These are phyloP conservation scores for Eurotiales sp. DNA, from an alignment of 2,329 filamentous ascomycete species.

Conservation along the genomic window DNA sequence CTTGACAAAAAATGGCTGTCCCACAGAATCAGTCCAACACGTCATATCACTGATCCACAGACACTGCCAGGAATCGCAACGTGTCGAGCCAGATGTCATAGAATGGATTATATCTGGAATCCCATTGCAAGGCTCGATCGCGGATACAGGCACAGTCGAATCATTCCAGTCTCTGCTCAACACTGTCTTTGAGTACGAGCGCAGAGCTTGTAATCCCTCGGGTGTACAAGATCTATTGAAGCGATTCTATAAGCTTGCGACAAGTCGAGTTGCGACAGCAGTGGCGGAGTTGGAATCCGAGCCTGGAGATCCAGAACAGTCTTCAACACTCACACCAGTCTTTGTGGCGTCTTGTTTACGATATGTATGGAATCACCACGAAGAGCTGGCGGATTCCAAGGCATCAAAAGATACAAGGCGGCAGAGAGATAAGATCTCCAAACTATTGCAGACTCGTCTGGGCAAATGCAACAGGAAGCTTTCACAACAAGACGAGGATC, in stretches of 20 bases:
- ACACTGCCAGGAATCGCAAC: constrained; percentile 5
- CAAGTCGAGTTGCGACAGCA: constrained; percentile 27
- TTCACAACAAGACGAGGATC: constrained; percentile 30
- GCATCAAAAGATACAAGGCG: constrained; percentile 27
- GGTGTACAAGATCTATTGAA: constrained; percentile 9
- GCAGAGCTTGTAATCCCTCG: constrained; percentile 4
- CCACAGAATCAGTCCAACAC: constrained; percentile 27
- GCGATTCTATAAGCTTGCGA: constrained; percentile 33
- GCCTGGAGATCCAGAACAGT: constrained; percentile 21
- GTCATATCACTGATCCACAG: constrained; percentile 33
- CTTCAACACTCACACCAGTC: constrained; percentile 32
- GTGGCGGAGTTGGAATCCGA: constrained; percentile 28
- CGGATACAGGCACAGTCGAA: constrained; percentile 34
- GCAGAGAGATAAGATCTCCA: constrained; percentile 33
- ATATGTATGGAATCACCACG: constrained; percentile 31
- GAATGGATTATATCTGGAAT: constrained; percentile 36
- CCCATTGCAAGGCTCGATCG: constrained; percentile 26
- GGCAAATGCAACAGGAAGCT: constrained; percentile 32
- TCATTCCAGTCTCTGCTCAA: constrained; percentile 35
- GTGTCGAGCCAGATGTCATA: constrained; percentile 29
- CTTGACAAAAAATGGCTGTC: constrained; percentile 23
- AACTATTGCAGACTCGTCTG: constrained; percentile 31
- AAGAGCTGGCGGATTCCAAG: constrained; percentile 26
- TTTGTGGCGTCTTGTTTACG: constrained; percentile 33
- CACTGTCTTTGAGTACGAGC: constrained; percentile 23